Conservation (phyloP, 768 basidiomycete species). For the Tulasnella sp. region DNA sequence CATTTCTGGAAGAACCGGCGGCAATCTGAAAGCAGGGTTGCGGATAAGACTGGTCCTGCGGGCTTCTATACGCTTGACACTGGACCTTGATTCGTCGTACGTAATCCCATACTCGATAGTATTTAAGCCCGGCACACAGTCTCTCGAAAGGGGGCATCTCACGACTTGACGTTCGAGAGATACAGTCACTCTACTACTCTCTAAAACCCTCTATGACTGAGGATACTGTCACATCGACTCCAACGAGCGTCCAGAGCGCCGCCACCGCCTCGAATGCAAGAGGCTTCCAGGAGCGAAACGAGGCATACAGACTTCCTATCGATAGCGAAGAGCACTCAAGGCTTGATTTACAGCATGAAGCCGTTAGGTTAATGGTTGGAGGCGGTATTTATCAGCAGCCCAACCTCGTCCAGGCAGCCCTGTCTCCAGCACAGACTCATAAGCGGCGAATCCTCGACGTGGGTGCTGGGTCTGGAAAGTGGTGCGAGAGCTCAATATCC, state of each 20-base stretch:
- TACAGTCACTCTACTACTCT: too few species aligned
- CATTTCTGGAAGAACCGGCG: too few species aligned
- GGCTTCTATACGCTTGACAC: too few species aligned
- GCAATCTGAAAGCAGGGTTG: too few species aligned
- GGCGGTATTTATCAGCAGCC: background rate
- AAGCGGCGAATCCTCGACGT: background rate
- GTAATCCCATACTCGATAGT: too few species aligned
- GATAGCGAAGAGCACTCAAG: background rate
- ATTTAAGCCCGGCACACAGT: too few species aligned
- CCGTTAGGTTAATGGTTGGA: background rate
- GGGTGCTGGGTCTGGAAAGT: background rate
- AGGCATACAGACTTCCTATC: background rate
- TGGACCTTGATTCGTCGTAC: background rate
- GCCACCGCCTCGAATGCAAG: background rate
- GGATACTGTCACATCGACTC: background rate
- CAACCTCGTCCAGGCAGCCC: background rate
- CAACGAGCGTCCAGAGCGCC: background rate
- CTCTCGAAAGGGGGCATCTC: too few species aligned
- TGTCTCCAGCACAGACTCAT: background rate
- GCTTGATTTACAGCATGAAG: background rate
- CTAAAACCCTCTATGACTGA: background rate
- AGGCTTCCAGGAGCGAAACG: background rate
- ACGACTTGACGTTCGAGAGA: too few species aligned
- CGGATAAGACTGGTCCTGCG: too few species aligned
- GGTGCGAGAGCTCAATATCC: background rate